Conservation (phyloP, 495 filamentous ascomycete species). For the Neurospora hispaniola region DNA sequence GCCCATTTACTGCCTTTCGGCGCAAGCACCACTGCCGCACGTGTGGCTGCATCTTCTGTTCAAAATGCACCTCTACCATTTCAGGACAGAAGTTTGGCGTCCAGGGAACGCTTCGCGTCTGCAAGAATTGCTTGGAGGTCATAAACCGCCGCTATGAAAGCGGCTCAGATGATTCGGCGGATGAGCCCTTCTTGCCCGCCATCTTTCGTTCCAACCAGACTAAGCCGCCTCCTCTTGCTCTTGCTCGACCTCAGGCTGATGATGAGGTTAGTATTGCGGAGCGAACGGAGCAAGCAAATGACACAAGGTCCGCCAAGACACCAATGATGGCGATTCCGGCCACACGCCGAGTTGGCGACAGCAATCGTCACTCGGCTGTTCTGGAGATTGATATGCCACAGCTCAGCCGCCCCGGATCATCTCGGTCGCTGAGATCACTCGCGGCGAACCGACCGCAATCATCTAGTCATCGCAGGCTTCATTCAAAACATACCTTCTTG, state of each 20-base stretch:
- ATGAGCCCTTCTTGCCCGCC: constrained; percentile 47
- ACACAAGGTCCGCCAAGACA: constrained; percentile 37
- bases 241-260: constrained; percentile 15
- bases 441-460: constrained; percentile 57
- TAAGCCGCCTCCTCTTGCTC: constrained; percentile 21
- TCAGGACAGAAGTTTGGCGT: constrained; percentile 82
- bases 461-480: constrained; percentile 70
- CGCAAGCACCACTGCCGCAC: constrained; percentile 94
- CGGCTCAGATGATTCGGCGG: constrained; percentile 70
- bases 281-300: constrained; percentile 30
- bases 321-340: constrained; percentile 82
- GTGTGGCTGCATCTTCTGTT: constrained; percentile 94
- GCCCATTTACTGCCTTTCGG: constrained; percentile 84
- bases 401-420: constrained; percentile 72
- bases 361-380: constrained; percentile 76
- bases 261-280: constrained; percentile 32
- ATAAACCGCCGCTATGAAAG: constrained; percentile 87
- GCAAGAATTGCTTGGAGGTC: constrained; percentile 87
- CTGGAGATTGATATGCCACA: constrained; percentile 73
- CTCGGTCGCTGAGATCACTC: constrained; percentile 78
- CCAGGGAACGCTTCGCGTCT: constrained; percentile 74
- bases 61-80: constrained; percentile 86
- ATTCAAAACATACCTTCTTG: constrained; percentile 74
- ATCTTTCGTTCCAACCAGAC: constrained; percentile 42
- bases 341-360: constrained; percentile 70